Evolutionary conservation across 306 rosid species (phyloP), one percentile per base, ranked within the genome.

Genomic region (Vachellia pachyceras): DNA sequence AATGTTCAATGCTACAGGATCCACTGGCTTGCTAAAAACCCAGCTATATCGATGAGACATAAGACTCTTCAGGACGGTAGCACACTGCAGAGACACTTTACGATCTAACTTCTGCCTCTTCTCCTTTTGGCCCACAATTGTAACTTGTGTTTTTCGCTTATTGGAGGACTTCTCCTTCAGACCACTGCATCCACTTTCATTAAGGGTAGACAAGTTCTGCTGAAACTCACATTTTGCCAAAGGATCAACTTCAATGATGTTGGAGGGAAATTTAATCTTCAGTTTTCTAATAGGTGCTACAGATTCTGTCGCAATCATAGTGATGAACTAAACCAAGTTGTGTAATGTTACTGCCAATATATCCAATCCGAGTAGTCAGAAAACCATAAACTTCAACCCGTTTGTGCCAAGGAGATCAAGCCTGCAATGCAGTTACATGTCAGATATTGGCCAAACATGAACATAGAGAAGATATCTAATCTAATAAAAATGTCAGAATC

Each of bases 91-190:
- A 77, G 83, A 71, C 57, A 60, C 7, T 25, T 61, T 75, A 47
- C 90, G 87, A 47, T 92, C 92, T 79, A 88, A 73, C 85, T 86
- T 92, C 82, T 63, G 89, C 85, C 83, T 88, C 87, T 86, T 92
- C 82, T 81, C 87, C 47, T 71, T 84, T 33, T 46, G 91, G 70
- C 80, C 45, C 80, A 76, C 90, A 10, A 77, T 60, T 41, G 36
- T 69, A 66, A 25, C 84, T 22, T 58, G 46, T 15, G 86, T 69
- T 18, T 70, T 80, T 11, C 91, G 88, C 84, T 88, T 91, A 44
- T 77, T 60, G 52, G 79, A 72, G 50, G 86, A 55, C 10, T 83
- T 86, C 20, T 61, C 80, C 75, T 69, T 65, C 63, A 73, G 64
- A 73, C 33, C 8, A 68, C 54, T 18, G 41, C 39, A 50, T 66